Conservation (phyloP, 805 yeast species). For the Tetrapisispora fleetii region DNA sequence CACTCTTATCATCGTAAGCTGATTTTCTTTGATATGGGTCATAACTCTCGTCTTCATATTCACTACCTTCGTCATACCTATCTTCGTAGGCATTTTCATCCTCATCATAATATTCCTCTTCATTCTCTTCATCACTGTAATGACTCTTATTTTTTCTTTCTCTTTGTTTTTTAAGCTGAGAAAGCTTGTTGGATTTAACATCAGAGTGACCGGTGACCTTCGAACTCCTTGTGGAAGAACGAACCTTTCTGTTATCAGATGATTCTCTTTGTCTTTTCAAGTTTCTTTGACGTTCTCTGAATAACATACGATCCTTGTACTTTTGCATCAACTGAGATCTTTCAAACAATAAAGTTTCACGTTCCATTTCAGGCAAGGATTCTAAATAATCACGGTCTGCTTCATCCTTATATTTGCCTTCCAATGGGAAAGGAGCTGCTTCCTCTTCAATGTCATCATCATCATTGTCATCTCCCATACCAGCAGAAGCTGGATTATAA, state of each 20-base stretch:
- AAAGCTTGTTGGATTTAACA: conserved; percentile 43
- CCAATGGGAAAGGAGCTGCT: conserved; percentile 81
- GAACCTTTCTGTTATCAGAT: conserved; percentile 14
- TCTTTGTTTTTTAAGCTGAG: conserved; percentile 67
- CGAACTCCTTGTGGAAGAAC: conserved; percentile 28
- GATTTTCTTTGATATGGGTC: conserved; percentile 28
- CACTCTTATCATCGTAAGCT: conserved; percentile 33
- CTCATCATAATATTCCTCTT: conserved; percentile 30
- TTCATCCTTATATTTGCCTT: conserved; percentile 81
- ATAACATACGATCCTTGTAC: conserved; percentile 70
- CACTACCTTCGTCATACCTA: conserved; percentile 31
- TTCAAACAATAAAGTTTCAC: conserved; percentile 85
- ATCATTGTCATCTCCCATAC: conserved; percentile 24
- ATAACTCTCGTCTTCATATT: conserved; percentile 35
- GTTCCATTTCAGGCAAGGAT: conserved; percentile 77
- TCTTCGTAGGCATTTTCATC: conserved; percentile 41
- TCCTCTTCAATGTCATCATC: conserved; percentile 33
- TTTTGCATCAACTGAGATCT: conserved; percentile 88
- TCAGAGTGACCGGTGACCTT: conserved; percentile 33
- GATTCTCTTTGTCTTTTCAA: conserved; percentile 19
- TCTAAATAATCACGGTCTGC: conserved; percentile 57
- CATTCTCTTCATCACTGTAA: conserved; percentile 37
- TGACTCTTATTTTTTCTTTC: conserved; percentile 45
- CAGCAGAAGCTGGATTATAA: conserved; percentile 28
- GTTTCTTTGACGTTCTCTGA: conserved; percentile 71